Conservation (phyloP, 2,329 filamentous ascomycete genomes). For the Ophiocordyceps camponoti-floridani region DNA sequence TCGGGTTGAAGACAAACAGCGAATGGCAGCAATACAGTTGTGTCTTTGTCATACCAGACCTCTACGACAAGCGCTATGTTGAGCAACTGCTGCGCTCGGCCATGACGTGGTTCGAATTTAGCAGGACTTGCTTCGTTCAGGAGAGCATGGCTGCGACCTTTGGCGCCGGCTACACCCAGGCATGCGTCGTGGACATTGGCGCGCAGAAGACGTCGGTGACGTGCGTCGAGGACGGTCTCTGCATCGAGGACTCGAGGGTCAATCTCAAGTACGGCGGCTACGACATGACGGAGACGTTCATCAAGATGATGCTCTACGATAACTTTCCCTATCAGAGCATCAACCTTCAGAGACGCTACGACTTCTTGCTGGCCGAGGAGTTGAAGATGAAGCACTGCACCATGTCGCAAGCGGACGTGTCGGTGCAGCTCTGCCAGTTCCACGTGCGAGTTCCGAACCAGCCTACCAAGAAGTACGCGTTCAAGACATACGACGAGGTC, state of each 20-base stretch:
- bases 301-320: conserved; percentile 96
- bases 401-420: conserved; percentile 77
- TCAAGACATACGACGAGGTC: conserved; percentile 95
- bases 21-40: conserved; percentile 86
- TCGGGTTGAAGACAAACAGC: conserved; percentile 59
- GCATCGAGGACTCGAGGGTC: conserved; percentile 82
- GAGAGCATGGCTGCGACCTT: conserved; percentile 91
- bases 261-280: conserved; percentile 88
- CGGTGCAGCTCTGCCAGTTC: conserved; percentile 76
- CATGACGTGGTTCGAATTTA: conserved; percentile 80
- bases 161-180: conserved; percentile 82
- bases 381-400: conserved; percentile 87
- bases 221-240: conserved; percentile 92
- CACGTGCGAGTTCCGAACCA: conserved; percentile 77
- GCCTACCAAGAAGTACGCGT: conserved; percentile 80
- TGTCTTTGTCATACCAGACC: conserved; percentile 90
- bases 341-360: conserved; percentile 76
- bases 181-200: conserved; percentile 90
- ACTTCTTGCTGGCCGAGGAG: conserved; percentile 87
- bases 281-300: conserved; percentile 85
- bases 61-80: conserved; percentile 90
- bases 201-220: conserved; percentile 95
- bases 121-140: conserved; percentile 81
- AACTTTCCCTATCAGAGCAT: conserved; percentile 93
- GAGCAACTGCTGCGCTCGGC: conserved; percentile 69